phyloP scores from a whole-genome alignment of 192 early-diverging fungal species.

The Mortierella antarctica region DNA sequence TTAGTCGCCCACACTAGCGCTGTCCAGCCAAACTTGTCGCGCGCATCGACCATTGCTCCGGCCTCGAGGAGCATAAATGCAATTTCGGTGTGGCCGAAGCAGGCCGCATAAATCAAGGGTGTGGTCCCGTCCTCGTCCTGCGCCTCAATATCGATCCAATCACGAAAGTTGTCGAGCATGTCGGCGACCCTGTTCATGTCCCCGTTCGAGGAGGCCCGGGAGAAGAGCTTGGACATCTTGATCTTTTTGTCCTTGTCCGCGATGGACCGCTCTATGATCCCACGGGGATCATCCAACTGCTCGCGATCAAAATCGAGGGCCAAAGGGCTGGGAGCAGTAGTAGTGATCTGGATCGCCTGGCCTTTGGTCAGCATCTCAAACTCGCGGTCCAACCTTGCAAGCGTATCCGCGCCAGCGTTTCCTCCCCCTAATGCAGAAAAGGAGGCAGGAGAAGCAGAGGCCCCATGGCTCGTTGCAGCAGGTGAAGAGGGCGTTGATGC shows the following conservation, averaged over 20 bases:
- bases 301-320: conserved; percentile 38
- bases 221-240: conserved; percentile 72
- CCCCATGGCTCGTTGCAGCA: conserved; percentile 6
- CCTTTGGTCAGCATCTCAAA: conserved; percentile 49
- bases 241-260: conserved; percentile 66
- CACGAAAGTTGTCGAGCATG: conserved; percentile 65
- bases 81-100: conserved; percentile 85
- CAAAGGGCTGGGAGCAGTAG: conserved; percentile 19
- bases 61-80: conserved; percentile 74
- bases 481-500: conserved; percentile 15
- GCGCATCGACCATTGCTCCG: conserved; percentile 79
- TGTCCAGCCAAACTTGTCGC: conserved; percentile 90
- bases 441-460: conserved; percentile 5
- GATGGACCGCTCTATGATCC: conserved; percentile 51
- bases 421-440: conserved; percentile 6
- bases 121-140: conserved; percentile 90
- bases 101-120: conserved; percentile 88
- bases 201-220: conserved; percentile 79
- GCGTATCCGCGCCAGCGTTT: conserved; percentile 24
- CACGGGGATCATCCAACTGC: conserved; percentile 49
- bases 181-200: conserved; percentile 71
- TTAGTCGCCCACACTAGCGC: conserved; percentile 92
- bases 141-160: conserved; percentile 80
- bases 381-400: conserved; percentile 40
- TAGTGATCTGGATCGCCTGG: conserved; percentile 39